phyloP scores from a whole-genome alignment of 805 yeast genomes.

The Yamadazyma sp. region DNA sequence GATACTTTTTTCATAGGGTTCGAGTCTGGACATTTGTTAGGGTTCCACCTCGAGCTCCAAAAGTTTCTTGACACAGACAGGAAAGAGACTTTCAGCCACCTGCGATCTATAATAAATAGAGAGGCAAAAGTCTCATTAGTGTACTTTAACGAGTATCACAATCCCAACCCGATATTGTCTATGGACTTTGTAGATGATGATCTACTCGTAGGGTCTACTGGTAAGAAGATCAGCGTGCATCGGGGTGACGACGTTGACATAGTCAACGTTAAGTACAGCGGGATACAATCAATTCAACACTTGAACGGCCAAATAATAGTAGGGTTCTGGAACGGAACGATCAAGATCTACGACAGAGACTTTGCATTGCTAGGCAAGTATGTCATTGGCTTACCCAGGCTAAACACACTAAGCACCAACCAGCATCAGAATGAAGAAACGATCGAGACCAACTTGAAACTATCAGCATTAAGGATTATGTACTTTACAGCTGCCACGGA shows the following conservation, averaged over 20 bases:
- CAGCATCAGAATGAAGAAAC: conserved; percentile 3
- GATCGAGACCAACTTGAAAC: not conserved
- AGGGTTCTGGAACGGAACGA: conserved; percentile 55
- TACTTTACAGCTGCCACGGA: too few species aligned
- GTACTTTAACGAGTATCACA: conserved; percentile 33
- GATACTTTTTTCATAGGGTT: conserved; percentile 51
- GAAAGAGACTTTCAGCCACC: not conserved
- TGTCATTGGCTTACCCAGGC: conserved; percentile 15
- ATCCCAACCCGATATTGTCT: conserved; percentile 57
- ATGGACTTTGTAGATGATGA: conserved; percentile 28
- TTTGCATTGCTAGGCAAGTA: conserved; percentile 13
- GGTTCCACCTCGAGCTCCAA: conserved; percentile 22
- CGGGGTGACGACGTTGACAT: not conserved
- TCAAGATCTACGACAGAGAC: conserved; percentile 21
- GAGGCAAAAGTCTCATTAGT: conserved; percentile 21
- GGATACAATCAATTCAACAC: conserved; percentile 25
- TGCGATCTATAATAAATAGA: conserved; percentile 23
- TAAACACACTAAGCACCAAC: conserved; percentile 7
- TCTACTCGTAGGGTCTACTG: conserved; percentile 49
- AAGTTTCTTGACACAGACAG: not conserved
- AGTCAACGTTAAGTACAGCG: conserved; percentile 19
- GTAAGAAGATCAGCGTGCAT: conserved; percentile 33
- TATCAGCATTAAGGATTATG: conserved; percentile 6
- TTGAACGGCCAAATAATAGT: conserved; percentile 27
- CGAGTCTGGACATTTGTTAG: conserved; percentile 64